Percentiles rank a stretch among this genome's conserved stretches.
Evolutionary conservation across 2,329 filamentous ascomycete species (phyloP).

Genomic region (Pestalotiopsis sp.): DNA sequence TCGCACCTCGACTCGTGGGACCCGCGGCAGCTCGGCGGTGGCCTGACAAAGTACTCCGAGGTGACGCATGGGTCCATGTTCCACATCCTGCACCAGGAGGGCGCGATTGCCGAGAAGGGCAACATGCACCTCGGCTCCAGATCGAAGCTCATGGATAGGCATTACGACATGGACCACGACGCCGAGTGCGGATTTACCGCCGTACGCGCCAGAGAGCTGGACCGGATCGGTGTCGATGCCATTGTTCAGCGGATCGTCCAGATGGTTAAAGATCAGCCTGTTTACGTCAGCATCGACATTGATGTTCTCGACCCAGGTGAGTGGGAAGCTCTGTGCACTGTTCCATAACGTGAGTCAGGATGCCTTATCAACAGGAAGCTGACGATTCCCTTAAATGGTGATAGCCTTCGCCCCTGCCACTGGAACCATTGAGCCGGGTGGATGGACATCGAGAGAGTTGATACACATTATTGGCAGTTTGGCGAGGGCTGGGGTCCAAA

Average conservation of each 20-base stretch:
- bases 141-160: neutral
- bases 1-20: conserved; percentile 1
- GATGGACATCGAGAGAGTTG: neutral
- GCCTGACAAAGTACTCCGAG: neutral
- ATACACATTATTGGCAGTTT: neutral
- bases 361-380: no score
- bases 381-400: no score
- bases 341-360: no score
- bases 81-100: neutral
- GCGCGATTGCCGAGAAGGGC: neutral
- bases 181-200: neutral
- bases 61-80: neutral
- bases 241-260: neutral
- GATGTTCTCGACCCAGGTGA: conserved; percentile 1
- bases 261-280: neutral
- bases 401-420: neutral
- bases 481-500: neutral
- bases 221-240: neutral
- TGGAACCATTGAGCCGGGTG: neutral
- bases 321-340: neutral
- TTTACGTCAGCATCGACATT: neutral
- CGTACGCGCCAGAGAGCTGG: neutral
- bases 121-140: neutral
- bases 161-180: neutral
- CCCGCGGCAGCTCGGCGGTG: neutral